Evolutionary conservation across 257 asterid species (phyloP), one percentile per base, ranked within the genome.

Genomic region (Striga asiatica): DNA sequence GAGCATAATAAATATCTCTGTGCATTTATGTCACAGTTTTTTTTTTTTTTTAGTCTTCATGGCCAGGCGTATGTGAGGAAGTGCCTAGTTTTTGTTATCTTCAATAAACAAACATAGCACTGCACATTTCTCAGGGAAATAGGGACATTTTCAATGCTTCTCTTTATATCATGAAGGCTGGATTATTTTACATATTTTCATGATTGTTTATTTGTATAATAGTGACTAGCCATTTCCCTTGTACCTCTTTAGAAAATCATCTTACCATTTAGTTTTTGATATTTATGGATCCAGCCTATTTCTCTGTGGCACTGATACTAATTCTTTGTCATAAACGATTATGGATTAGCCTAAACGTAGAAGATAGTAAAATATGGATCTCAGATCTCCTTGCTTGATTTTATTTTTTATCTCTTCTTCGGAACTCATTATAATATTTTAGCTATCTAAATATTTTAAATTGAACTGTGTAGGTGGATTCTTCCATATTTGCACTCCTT

Each of bases 401-500:
- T 34, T 67, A 32, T 38, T 57, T 39, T 61, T 27, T 50, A 23
- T 35, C 35, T 31, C 28, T 38, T 46, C 9, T 29, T 60, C 50
- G 6, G 7, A 2, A 22, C 41, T 68, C 21, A 28, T 41, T 19
- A 29, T 65, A 60, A 21, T 37, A 52, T 60, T 50, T 64, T 58
- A 28, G 56, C 41, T 66, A 76, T 58, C 71, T 67, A 65, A 71
- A 58, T 54, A 49, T 24, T n/a, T 56, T 46, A 16, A 57, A 28
- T 78, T 67, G 60, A 67, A 65, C 65, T 48, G 50, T 75, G 76
- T 74, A 87, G 98, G 96, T 82, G 72, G 74, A 70, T 73, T 69
- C 73, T 62, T 76, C 82, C 62, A 56, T 91, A 64, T 80, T 74
- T 76, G 72, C 94, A 34, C 82, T 91, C 11, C 82, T 92, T 81